A percentile compares a stretch with the other conserved stretches of the same genome.
Evolutionary conservation across 805 yeast species (phyloP).

Genomic region (Ogataea polymorpha): DNA sequence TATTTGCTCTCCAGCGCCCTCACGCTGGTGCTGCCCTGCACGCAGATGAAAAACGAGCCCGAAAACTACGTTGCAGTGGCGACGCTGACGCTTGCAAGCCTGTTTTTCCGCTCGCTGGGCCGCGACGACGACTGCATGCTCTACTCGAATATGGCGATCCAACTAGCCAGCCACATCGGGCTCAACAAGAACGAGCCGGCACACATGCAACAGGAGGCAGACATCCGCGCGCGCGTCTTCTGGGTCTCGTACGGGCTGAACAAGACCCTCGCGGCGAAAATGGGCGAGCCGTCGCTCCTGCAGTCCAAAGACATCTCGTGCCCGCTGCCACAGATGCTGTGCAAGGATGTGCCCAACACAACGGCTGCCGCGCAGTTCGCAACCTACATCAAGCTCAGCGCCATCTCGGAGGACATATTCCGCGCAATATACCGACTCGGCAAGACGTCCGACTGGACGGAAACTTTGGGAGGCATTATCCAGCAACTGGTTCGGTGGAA

Average conservation of each 20-base stretch:
- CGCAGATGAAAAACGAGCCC: constrained; percentile 8
- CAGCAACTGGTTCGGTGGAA: constrained; percentile 27
- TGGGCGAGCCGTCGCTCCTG: constrained; percentile 25
- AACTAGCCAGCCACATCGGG: constrained; percentile 23
- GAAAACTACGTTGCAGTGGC: constrained; percentile 22
- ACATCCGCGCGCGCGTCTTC: constrained; percentile 23
- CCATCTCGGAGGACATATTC: constrained; percentile 24
- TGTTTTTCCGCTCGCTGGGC: constrained; percentile 24
- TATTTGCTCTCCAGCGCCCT: constrained; percentile 17
- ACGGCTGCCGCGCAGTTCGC: constrained; percentile 15
- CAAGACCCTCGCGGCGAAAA: constrained; percentile 26
- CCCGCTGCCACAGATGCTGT: constrained; percentile 18
- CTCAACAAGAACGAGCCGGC: constrained; percentile 11
- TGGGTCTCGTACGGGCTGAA: constrained; percentile 29
- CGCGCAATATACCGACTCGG: constrained; percentile 20
- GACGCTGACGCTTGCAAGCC: constrained; percentile 20
- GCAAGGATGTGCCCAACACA: constrained; percentile 6
- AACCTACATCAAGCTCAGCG: constrained; percentile 21
- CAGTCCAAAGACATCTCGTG: constrained; percentile 16
- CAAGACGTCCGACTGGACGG: constrained; percentile 13
- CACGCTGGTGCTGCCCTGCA: constrained; percentile 19
- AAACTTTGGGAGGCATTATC: constrained; percentile 19
- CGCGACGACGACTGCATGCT: constrained; percentile 26
- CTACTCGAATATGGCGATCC: constrained; percentile 27
- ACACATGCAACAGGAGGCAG: constrained; percentile 10